Percentiles rank a stretch among this genome's conserved stretches.
phyloP scores from a whole-genome alignment of 805 yeast genomes.

The Candida argentea region DNA sequence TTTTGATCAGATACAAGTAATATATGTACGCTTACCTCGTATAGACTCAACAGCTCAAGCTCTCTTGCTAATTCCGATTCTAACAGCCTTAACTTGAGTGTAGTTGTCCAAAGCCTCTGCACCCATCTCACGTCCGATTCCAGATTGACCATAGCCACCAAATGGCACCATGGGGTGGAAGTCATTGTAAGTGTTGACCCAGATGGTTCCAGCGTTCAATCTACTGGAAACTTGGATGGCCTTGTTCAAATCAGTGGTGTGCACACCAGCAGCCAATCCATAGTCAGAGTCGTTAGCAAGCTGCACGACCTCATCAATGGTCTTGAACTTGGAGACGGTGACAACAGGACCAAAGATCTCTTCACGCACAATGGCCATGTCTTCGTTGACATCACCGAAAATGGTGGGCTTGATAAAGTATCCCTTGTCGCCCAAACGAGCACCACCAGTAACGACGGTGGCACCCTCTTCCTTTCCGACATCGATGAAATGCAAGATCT shows the following conservation, averaged over 20 bases:
- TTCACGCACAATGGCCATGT: conserved; percentile 70
- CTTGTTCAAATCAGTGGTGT: conserved; percentile 64
- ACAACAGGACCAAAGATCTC: conserved; percentile 96
- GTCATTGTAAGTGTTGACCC: conserved; percentile 87
- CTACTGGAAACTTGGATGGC: conserved; percentile 68
- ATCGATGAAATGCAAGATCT: conserved; percentile 67
- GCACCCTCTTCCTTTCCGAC: conserved; percentile 82
- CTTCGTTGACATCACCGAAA: conserved; percentile 69
- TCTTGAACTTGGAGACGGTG: conserved; percentile 68
- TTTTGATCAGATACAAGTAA: too few species aligned
- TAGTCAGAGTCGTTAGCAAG: conserved; percentile 74
- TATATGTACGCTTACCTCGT: conserved; percentile 1
- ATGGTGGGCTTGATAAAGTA: conserved; percentile 73
- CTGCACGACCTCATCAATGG: conserved; percentile 70
- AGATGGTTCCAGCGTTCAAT: conserved; percentile 80
- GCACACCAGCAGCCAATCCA: conserved; percentile 89
- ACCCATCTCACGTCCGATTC: conserved; percentile 93
- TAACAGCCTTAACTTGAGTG: conserved; percentile 79
- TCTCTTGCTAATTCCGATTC: conserved; percentile 28
- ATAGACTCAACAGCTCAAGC: conserved; percentile 1
- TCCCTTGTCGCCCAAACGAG: conserved; percentile 59
- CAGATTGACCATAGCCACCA: conserved; percentile 87
- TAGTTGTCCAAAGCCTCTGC: conserved; percentile 77
- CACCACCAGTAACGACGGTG: conserved; percentile 73
- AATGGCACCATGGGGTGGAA: conserved; percentile 84